phyloP scores from a whole-genome alignment of 2,329 filamentous ascomycete species.

The Hypoxylon sp. region DNA sequence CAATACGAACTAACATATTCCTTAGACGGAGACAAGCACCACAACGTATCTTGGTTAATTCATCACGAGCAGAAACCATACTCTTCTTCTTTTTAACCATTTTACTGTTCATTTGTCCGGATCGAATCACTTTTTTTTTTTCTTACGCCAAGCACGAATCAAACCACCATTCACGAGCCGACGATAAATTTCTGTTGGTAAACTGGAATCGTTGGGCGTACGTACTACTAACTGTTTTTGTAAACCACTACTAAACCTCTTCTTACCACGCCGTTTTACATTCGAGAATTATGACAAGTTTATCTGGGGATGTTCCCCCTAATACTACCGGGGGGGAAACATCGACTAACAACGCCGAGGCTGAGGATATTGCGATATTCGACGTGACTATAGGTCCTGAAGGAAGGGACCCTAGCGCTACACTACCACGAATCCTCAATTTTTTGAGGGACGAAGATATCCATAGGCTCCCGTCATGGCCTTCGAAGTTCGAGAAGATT shows the following conservation, averaged over 20 bases:
- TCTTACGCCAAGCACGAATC: constrained; percentile 19
- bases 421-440: constrained; percentile 57
- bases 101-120: constrained; percentile 30
- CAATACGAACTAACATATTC: constrained; percentile 43
- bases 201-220: constrained; percentile 22
- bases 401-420: constrained; percentile 57
- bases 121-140: constrained; percentile 4
- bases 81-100: constrained; percentile 23
- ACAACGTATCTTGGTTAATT: constrained; percentile 19
- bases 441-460: constrained; percentile 67
- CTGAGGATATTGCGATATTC: not conserved
- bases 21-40: constrained; percentile 47
- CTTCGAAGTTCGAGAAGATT: constrained; percentile 48
- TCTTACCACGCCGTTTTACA: not conserved
- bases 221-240: constrained; percentile 14
- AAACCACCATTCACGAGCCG: constrained; percentile 20
- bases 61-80: constrained; percentile 28
- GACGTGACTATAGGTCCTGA: constrained; percentile 32
- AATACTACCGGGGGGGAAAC: constrained; percentile 10
- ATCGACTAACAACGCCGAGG: not conserved
- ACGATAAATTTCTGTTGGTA: constrained; percentile 33
- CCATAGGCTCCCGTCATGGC: constrained; percentile 57
- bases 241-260: constrained; percentile 13
- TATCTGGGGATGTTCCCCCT: not conserved
- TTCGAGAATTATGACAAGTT: constrained; percentile 3